Evolutionary conservation across 192 early-diverging fungal genomes (phyloP).

Genomic region (Paraglomus occultum): DNA sequence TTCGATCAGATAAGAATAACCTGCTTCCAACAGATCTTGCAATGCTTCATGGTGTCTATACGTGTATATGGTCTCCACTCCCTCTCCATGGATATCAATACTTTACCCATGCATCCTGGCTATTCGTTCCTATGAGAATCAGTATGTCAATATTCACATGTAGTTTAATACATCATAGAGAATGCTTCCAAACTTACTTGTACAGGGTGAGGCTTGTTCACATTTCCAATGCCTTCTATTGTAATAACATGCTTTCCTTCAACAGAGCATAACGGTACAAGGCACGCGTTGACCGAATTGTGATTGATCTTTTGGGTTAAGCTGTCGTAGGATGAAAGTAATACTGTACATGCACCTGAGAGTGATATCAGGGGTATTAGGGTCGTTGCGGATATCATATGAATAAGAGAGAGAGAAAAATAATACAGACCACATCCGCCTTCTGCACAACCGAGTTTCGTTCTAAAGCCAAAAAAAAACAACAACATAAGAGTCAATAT

Average conservation of each 20-base stretch:
- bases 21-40: too few relatives aligned
- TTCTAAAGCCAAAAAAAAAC: conserved; percentile 29
- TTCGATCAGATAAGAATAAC: conserved; percentile 25
- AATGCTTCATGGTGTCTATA: too few relatives aligned
- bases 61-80: too few relatives aligned
- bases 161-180: neutral
- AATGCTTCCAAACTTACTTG: conserved; percentile 63
- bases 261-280: conserved; percentile 65
- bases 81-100: too few relatives aligned
- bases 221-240: conserved; percentile 71
- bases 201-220: conserved; percentile 67
- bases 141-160: neutral
- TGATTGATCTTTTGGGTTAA: conserved; percentile 36
- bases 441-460: conserved; percentile 82
- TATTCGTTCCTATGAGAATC: conserved; percentile 23
- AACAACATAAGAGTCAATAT: neutral
- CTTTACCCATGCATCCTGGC: conserved; percentile 25
- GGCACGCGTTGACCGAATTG: conserved; percentile 59
- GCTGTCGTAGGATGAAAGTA: conserved; percentile 57
- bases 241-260: conserved; percentile 79
- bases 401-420: neutral
- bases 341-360: conserved; percentile 68
- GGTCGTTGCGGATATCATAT: neutral
- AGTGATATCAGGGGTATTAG: neutral
- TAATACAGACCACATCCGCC: conserved; percentile 61